Conservation (phyloP, 2,329 filamentous ascomycete genomes). For the Scortechinia acanthostroma region DNA sequence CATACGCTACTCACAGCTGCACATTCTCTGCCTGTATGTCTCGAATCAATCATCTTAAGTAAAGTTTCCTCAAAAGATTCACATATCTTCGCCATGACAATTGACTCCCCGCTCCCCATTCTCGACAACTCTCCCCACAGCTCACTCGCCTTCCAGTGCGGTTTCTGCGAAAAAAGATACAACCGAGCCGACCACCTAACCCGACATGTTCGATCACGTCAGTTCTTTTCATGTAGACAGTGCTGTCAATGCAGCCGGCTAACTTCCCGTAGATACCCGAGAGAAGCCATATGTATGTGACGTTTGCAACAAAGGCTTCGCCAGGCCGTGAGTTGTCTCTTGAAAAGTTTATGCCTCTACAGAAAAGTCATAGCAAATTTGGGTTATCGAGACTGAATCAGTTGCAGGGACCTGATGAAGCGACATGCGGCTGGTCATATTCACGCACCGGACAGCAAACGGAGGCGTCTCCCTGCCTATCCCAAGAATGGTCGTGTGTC, state of each 20-base stretch:
- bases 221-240: constrained; percentile 3
- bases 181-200: constrained; percentile 19
- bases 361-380: too few species aligned
- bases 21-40: too few species aligned
- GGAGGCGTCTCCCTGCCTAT: not conserved
- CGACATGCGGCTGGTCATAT: not conserved
- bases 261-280: constrained; percentile 14
- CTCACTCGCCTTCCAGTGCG: too few species aligned
- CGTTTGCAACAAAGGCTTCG: constrained; percentile 17
- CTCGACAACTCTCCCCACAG: too few species aligned
- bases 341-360: too few species aligned
- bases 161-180: constrained; percentile 14
- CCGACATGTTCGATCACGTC: constrained; percentile 22
- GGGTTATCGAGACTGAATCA: not conserved
- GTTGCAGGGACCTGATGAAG: not conserved
- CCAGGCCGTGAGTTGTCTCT: constrained; percentile 16
- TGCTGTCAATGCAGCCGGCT: not conserved
- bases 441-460: not conserved
- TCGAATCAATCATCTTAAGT: too few species aligned
- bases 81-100: too few species aligned
- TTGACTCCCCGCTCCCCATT: too few species aligned
- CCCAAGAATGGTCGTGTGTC: constrained; percentile 2
- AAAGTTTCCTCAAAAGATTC: too few species aligned
- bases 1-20: too few species aligned
- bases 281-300: constrained; percentile 17